Evolutionary conservation across 805 yeast species (phyloP), one percentile per base, ranked within the genome.

Genomic region (Vanderwaltozyma polyspora): DNA sequence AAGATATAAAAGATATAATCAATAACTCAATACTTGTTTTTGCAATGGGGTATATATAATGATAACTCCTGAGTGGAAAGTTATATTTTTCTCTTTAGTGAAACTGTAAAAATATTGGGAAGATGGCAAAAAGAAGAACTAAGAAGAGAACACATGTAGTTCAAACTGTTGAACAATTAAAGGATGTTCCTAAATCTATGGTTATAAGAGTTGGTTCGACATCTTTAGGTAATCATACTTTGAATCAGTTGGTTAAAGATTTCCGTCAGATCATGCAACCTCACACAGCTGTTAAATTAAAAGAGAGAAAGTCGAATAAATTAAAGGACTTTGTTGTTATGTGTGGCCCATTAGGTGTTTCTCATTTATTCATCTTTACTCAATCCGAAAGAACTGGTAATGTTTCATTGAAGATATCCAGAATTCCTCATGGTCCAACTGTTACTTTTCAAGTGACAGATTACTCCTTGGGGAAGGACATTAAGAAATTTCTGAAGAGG

Each of bases 311-410:
- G 54, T 67, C 83, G 26, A 91, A 91, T 59, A 82, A 77, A 52
- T 66, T 91, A 45, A 84, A 81, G 57, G 98, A 89, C 61, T 91
- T 81, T 48, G 72, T 87, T n/a, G 94, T 85, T n/a, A 87, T 91
- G 95, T 83, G 95, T 25, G 97, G 97, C 5, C 97, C 97, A 11
- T 66, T 91, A 29, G 94, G 94, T 19, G 95, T 91, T 16, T 70
- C 89, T 6, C 95, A 89, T 60, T 60, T 91, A 51, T 74, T 91
- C 61, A 66, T 89, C 15, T 87, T 91, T 64, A 79, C 85, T 41
- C 95, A 86, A 55, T 72, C 82, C 25, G 79, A 76, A 46, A 69
- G 68, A 28, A 63, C 79, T 1, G 96, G 95, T 6, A 77, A 76
- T 36, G 78, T 91, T 4, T 79, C 89, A 33, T 64, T 91, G 42